These are phyloP conservation scores for Cladosporium sp. DNA, from an alignment of 2,329 filamentous ascomycete species.

Conservation along the genomic window DNA sequence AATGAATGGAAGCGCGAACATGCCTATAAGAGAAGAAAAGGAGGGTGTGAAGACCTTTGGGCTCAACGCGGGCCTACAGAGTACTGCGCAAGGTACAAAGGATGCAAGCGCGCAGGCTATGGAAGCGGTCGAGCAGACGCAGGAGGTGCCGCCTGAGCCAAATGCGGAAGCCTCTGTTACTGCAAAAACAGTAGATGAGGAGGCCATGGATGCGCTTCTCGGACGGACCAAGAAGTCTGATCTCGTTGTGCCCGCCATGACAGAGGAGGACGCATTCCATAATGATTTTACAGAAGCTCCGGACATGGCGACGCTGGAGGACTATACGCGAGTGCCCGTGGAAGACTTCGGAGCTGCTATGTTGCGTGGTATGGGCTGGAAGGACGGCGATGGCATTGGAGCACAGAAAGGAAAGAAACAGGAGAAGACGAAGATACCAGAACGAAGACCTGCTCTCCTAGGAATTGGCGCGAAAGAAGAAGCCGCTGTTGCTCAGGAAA, in stretches of 20 bases:
- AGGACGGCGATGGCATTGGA: constrained; percentile 60
- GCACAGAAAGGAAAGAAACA: constrained; percentile 41
- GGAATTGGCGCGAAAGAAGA: constrained; percentile 86
- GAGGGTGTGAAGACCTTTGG: constrained; percentile 37
- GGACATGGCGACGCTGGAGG: constrained; percentile 69
- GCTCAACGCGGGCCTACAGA: constrained; percentile 42
- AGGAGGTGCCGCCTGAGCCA: constrained; percentile 9
- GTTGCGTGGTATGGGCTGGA: constrained; percentile 93
- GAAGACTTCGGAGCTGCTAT: constrained; percentile 92
- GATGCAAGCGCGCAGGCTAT: constrained; percentile 28
- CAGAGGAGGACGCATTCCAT: constrained; percentile 29
- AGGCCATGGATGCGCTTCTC: constrained; percentile 44
- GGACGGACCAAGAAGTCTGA: constrained; percentile 33
- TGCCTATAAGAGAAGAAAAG: neutral
- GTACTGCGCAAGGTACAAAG: constrained; percentile 15
- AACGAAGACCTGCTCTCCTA: constrained; percentile 71
- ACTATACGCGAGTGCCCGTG: constrained; percentile 84
- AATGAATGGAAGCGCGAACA: neutral
- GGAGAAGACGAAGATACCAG: constrained; percentile 58
- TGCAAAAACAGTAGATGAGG: constrained; percentile 53
- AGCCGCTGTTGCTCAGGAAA: constrained; percentile 58
- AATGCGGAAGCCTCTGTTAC: constrained; percentile 4
- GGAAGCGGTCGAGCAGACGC: constrained; percentile 22
- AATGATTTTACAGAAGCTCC: constrained; percentile 67
- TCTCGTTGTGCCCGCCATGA: constrained; percentile 37